Conservation (phyloP, 1,139 yeast species). For the Magnusiomyces clavatus region DNA sequence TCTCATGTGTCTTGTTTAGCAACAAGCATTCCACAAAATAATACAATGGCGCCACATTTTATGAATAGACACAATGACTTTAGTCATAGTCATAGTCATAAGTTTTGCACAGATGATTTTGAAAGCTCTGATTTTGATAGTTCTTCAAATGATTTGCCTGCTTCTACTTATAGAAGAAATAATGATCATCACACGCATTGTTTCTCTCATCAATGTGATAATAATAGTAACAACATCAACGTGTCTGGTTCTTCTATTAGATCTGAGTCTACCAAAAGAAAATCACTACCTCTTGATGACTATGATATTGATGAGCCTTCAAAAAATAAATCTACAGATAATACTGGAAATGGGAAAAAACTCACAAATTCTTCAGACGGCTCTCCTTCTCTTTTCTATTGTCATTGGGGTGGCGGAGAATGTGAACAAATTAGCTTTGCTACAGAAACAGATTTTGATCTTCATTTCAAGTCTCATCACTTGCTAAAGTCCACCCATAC, state of each 20-base stretch:
- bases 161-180: no score
- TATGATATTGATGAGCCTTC: not conserved
- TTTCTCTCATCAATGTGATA: no score
- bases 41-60: no score
- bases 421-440: slow-evolving; percentile 26
- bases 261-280: not conserved
- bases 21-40: no score
- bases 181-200: no score
- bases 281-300: not conserved
- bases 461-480: slow-evolving; percentile 24
- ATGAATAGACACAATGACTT: no score
- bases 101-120: no score
- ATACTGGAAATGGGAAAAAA: not conserved
- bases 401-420: slow-evolving; percentile 32
- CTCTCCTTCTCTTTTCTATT: slow-evolving; percentile 19
- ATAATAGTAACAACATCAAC: not conserved
- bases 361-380: not conserved
- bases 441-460: slow-evolving; percentile 26
- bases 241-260: not conserved
- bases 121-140: no score
- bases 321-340: no score
- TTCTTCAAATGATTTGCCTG: no score
- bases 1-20: not conserved
- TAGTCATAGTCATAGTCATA: no score
- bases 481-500: not conserved